phyloP scores from a whole-genome alignment of 176 grass and related monocot genomes.

The Microstegium vimineum region DNA sequence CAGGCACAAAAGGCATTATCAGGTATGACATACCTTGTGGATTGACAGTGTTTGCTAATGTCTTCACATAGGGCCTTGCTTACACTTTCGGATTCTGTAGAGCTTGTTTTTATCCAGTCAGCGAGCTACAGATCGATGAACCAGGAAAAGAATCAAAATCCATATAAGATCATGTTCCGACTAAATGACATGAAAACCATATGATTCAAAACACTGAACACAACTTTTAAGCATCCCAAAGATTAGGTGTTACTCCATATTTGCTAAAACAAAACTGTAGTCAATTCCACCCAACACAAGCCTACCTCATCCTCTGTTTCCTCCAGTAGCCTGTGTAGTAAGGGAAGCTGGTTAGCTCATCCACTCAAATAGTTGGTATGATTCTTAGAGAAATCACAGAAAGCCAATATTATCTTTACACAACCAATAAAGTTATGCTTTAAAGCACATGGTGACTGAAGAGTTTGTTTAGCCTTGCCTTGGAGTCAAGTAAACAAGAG shows the following conservation, averaged over 20 bases:
- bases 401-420: background rate
- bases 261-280: background rate
- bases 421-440: background rate
- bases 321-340: conserved; percentile 68
- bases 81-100: conserved; percentile 43
- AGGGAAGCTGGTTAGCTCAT: conserved; percentile 33
- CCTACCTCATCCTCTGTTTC: conserved; percentile 86
- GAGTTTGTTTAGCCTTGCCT: background rate
- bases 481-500: background rate
- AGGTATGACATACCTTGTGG: conserved; percentile 37
- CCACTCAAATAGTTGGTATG: background rate
- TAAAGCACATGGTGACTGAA: background rate
- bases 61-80: conserved; percentile 71
- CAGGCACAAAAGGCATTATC: background rate
- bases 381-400: background rate
- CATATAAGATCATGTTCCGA: background rate
- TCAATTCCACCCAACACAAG: background rate
- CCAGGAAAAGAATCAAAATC: background rate
- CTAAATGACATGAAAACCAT: too few relatives aligned
- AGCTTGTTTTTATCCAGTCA: conserved; percentile 78
- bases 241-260: background rate
- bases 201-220: too few relatives aligned
- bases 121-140: conserved; percentile 59
- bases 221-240: background rate
- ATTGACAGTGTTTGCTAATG: conserved; percentile 73